Evolutionary conservation across 2,329 filamentous ascomycete species (phyloP), one percentile per base, ranked within the genome.

Genomic region (Cercospora sp.): DNA sequence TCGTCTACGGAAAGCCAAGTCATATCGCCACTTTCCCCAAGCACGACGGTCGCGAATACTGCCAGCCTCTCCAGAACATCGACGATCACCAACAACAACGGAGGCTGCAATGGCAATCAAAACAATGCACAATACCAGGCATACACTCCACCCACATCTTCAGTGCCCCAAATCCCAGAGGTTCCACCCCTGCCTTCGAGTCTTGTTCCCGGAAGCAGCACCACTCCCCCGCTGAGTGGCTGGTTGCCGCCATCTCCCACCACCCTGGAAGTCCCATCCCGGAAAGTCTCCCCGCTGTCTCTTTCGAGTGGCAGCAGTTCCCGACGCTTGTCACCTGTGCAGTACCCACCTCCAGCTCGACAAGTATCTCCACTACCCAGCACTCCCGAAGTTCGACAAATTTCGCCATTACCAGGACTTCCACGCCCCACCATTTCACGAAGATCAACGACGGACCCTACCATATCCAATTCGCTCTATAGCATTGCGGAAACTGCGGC

Each of bases 21-120:
- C 31, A 30, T 59, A 9, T 64, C 62, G 31, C 62, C 51, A 7
- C 33, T 64, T 33, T 64, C 62, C 10, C 51, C 18, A 48, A 58
- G 28, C 33, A 58, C 53, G 10, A 64, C 62, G 10, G 51, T 42
- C 18, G 51, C 31, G 12, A 59, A 57, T 26, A 36, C 51, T 13
- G 10, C 62, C 51, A 64, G 53, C 51, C 36, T 64, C n/a, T 64
- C 62, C 26, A 53, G 62, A 23, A 64, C 62, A 33, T 64, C 62
- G 6, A 64, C 62, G 12, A 64, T 64, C 31, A 64, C 62, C n/a
- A 64, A 64, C 51, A 64, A 64, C 62, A 55, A 55, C 12, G 48
- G 48, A 55, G 23, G 48, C 48, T 55, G 23, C 23, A 55, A 55
- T n/a, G 23, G 12, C 23, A 59, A 36, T 36, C 55, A 59, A 16